Base-by-base conservation (phyloP, 352 stramenopile genomes). In the Phytopythium cucurbitacearum region DNA sequence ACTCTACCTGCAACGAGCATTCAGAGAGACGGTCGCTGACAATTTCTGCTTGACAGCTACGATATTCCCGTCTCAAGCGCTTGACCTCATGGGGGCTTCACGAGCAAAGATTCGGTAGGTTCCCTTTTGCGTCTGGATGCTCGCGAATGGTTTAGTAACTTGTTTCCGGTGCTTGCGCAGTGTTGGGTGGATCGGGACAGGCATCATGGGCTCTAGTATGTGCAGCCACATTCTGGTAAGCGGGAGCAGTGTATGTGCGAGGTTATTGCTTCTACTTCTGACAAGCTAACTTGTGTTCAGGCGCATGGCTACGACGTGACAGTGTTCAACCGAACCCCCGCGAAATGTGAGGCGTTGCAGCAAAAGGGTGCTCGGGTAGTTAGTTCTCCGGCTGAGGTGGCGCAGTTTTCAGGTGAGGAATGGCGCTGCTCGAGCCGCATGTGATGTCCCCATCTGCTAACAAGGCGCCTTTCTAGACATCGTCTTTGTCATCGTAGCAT, bases 201-300 rank as follows among this genome's bases (percentile, higher is more conserved):
- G 86, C 5, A 91, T 95, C 54, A 96, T 96, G 87, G 87, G 87
- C 44, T 82, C 73, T 15, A 94, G 79, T 64, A 97, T 97, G 88
- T 95, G 85, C 40, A 57, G 68, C 7, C 88, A 96, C 62, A 73
- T 97, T 47, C 65, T 97, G 51, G 83, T 94, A 71, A 37, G 71
- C 55, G 5, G 1, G 21, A 28, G 21, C 1, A 28, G 21, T n/a
- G 28, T 36, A 13, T 32, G 15, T 41, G 40, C 0, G 34, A 35
- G 32, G 59, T 51, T 50, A 15, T 51, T 43, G 34, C 40, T 28
- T 11, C 15, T 4, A 3, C 44, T 28, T 39, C 48, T 33, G 35
- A 12, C 47, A 15, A 35, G 7, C 32, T 51, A 47, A 5, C 16
- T 49, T 4, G 13, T 16, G 49, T 44, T 59, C 8, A 59, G 40